phyloP scores from a whole-genome alignment of 2,329 filamentous ascomycete species.

The Cladobotryum mycophilum region DNA sequence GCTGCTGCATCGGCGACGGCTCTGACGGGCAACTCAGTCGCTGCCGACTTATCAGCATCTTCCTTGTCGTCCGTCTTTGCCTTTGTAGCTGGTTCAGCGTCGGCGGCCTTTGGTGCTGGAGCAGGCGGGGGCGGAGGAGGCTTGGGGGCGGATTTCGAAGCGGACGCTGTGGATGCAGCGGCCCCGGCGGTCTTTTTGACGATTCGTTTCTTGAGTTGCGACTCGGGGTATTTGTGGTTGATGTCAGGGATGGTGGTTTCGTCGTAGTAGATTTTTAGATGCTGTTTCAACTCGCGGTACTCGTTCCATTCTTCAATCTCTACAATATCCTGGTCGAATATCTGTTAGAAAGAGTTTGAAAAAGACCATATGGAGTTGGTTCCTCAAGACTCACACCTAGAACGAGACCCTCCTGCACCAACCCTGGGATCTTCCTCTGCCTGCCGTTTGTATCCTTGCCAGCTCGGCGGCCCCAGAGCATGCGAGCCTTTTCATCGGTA shows the following conservation, averaged over 20 bases:
- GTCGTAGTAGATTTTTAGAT: constrained; percentile 65
- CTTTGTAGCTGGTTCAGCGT: constrained; percentile 9
- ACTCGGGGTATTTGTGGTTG: constrained; percentile 43
- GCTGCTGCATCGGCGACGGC: constrained; percentile 61
- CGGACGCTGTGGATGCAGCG: constrained; percentile 17
- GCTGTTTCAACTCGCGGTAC: constrained; percentile 87
- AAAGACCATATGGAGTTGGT: background rate
- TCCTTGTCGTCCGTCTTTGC: constrained; percentile 19
- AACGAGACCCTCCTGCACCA: constrained; percentile 82
- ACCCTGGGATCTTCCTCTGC: constrained; percentile 71
- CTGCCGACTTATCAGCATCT: constrained; percentile 9
- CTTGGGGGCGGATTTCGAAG: constrained; percentile 18
- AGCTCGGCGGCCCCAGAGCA: constrained; percentile 79
- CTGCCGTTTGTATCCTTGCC: constrained; percentile 61
- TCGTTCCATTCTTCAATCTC: constrained; percentile 99
- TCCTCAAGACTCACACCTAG: constrained; percentile 63
- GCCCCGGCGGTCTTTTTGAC: constrained; percentile 20
- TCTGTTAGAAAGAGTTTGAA: background rate
- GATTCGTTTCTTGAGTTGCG: constrained; percentile 24
- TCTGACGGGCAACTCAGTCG: constrained; percentile 38
- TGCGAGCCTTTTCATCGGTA: constrained; percentile 80
- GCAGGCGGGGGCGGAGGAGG: constrained; percentile 19
- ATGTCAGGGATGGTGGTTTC: constrained; percentile 53
- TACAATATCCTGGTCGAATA: constrained; percentile 64
- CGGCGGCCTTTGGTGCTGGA: constrained; percentile 4